Evolutionary conservation across 164 flowering plant species (phyloP).

Genomic region (Aristolochia fimbriata): DNA sequence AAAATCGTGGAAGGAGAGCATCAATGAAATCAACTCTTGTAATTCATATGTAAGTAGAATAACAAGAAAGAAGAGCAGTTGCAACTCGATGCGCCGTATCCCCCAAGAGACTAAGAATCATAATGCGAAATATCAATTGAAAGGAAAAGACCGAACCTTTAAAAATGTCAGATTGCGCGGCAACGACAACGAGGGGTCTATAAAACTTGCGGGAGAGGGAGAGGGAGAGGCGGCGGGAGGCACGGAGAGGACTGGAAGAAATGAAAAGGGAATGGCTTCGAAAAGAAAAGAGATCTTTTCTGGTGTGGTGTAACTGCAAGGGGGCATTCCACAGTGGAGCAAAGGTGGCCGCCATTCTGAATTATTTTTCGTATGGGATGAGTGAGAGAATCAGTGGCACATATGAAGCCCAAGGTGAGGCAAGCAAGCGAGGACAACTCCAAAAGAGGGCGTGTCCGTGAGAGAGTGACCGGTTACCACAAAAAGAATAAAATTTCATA

Average conservation of each 20-base stretch:
- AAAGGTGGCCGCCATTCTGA: too few relatives aligned
- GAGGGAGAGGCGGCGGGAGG: neutral
- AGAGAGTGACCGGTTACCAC: too few relatives aligned
- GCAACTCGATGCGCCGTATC: too few relatives aligned
- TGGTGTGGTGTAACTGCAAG: too few relatives aligned
- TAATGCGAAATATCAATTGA: neutral
- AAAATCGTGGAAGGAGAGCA: conserved; percentile 7
- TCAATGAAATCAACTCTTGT: neutral
- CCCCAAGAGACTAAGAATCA: too few relatives aligned
- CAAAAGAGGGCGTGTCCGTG: too few relatives aligned
- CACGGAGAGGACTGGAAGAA: neutral
- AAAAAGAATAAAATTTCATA: too few relatives aligned
- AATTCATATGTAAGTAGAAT: neutral
- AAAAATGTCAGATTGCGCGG: conserved; percentile 8
- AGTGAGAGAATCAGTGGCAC: too few relatives aligned
- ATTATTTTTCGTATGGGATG: too few relatives aligned
- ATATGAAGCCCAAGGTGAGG: neutral
- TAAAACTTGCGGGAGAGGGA: neutral
- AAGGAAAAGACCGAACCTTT: conserved; percentile 3
- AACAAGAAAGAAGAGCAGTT: neutral
- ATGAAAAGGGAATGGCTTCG: neutral
- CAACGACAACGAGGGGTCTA: neutral
- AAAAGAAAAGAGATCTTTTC: neutral
- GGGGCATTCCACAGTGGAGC: too few relatives aligned
- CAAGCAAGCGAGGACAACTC: conserved; percentile 1